phyloP scores from a whole-genome alignment of 805 yeast genomes.

The Komagataella pastoris region DNA sequence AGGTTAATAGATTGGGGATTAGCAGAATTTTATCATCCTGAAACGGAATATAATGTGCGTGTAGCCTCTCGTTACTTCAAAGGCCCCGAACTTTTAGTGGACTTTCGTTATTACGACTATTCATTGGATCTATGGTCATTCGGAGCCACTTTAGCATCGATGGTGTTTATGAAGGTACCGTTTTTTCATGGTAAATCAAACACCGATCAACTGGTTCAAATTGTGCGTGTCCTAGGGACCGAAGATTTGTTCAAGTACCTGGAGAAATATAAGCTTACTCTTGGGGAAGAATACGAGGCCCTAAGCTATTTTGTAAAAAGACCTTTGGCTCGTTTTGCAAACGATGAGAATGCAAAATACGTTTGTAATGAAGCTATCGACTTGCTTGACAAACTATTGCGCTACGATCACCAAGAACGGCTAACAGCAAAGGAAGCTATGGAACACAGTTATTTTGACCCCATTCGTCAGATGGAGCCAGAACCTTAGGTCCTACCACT shows the following conservation, averaged over 20 bases:
- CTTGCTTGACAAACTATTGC: slow-evolving; percentile 57
- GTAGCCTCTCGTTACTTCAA: slow-evolving; percentile 88
- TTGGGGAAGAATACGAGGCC: slow-evolving; percentile 72
- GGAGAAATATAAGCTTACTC: slow-evolving; percentile 51
- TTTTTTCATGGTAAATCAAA: slow-evolving; percentile 87
- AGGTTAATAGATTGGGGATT: slow-evolving; percentile 90
- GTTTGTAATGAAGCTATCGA: slow-evolving; percentile 28
- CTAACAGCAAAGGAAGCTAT: slow-evolving; percentile 83
- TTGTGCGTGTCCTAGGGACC: slow-evolving; percentile 80
- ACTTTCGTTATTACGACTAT: slow-evolving; percentile 75
- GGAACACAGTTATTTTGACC: slow-evolving; percentile 29
- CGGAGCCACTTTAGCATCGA: slow-evolving; percentile 86
- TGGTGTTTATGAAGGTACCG: slow-evolving; percentile 81
- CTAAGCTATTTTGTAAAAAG: slow-evolving; percentile 53
- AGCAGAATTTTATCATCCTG: slow-evolving; percentile 86
- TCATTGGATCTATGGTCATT: slow-evolving; percentile 84
- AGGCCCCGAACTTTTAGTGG: slow-evolving; percentile 83
- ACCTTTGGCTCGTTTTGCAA: slow-evolving; percentile 54
- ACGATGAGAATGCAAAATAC: slow-evolving; percentile 40
- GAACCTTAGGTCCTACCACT: not conserved
- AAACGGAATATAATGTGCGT: slow-evolving; percentile 80
- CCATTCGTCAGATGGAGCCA: not conserved
- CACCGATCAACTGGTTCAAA: slow-evolving; percentile 84
- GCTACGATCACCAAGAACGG: slow-evolving; percentile 81
- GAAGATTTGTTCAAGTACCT: slow-evolving; percentile 57